Evolutionary conservation across 2,329 filamentous ascomycete genomes (phyloP).

Genomic region (Monilinia polystroma): DNA sequence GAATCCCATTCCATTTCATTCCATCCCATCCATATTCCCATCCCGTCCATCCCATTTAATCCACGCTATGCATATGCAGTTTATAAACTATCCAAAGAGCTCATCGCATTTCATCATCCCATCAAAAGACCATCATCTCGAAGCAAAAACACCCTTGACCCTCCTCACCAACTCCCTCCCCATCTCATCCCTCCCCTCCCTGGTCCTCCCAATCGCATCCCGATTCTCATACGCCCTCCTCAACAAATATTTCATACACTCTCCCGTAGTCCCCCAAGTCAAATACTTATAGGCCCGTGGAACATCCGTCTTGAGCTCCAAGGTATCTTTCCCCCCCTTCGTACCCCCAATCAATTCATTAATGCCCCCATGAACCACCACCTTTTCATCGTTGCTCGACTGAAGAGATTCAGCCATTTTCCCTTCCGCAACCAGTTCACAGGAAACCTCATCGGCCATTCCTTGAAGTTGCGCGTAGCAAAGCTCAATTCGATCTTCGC

Average conservation of each 20-base stretch:
- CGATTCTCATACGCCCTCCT: conserved; percentile 72
- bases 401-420: too few relatives aligned
- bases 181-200: conserved; percentile 61
- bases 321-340: conserved; percentile 37
- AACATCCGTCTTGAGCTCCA: conserved; percentile 48
- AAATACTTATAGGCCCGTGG: conserved; percentile 63
- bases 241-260: conserved; percentile 76
- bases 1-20: background rate
- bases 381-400: too few relatives aligned
- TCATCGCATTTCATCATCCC: background rate
- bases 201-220: conserved; percentile 65
- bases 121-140: background rate
- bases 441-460: conserved; percentile 92
- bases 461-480: conserved; percentile 82
- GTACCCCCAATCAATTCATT: conserved; percentile 2
- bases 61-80: too few relatives aligned
- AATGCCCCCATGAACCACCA: too few relatives aligned
- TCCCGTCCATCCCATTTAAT: background rate
- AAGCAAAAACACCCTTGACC: conserved; percentile 46
- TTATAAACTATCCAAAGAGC: background rate
- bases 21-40: background rate
- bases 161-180: conserved; percentile 60
- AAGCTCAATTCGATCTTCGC: conserved; percentile 46
- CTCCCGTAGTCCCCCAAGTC: conserved; percentile 68
- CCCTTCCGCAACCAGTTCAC: conserved; percentile 48